Evolutionary conservation across 2,329 filamentous ascomycete species (phyloP), one percentile per base, ranked within the genome.

Genomic region (Aureobasidium sp.): DNA sequence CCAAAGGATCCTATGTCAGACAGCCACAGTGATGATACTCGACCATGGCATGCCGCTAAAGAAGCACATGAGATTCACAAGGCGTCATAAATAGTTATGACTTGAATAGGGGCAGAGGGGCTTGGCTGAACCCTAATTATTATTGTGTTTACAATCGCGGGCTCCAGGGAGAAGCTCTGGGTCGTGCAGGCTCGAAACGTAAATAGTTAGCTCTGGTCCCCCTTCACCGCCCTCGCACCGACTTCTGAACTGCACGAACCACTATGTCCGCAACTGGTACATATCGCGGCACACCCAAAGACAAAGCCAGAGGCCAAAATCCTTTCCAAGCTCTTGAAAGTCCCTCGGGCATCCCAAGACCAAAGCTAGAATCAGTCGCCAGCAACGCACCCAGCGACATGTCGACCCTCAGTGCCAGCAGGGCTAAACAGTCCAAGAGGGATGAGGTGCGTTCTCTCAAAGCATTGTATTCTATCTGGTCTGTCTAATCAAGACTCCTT

Each of bases 391-490:
- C 32, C 32, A 85, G 79, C 77, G 88, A 89, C 69, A 82, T 77
- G 66, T 89, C 90, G 61, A 87, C 89, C 44, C 84, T 97, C 78
- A 97, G 91, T 78, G 90, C 92, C 69, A 97, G 93, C 77, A 87
- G 94, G 72, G 90, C 94, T 76, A 97, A 97, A 79, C 93, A 97
- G 82, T 88, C 87, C 69, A 97, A 97, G 80, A 87, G 92, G 77
- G 94, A 99, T 87, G 94, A 99, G 89, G 94, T 99, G 81, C 34
- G 68, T 61, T 24, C 5, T 7, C 36, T 39, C 34, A 26, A 10
- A 59, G 10, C 34, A 29, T 26, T 37, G 39, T 26, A 20, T 27
- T 9, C 20, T 50, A 20, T 44, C 56, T 13, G 51, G 27, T 52
- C 59, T 12, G 17, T 32, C 59, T 44, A 26, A 62, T 59, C 59